A percentile compares a stretch with the other conserved stretches of the same genome.
phyloP scores from a whole-genome alignment of 768 basidiomycete species.

The Infundibulicybe gibba region DNA sequence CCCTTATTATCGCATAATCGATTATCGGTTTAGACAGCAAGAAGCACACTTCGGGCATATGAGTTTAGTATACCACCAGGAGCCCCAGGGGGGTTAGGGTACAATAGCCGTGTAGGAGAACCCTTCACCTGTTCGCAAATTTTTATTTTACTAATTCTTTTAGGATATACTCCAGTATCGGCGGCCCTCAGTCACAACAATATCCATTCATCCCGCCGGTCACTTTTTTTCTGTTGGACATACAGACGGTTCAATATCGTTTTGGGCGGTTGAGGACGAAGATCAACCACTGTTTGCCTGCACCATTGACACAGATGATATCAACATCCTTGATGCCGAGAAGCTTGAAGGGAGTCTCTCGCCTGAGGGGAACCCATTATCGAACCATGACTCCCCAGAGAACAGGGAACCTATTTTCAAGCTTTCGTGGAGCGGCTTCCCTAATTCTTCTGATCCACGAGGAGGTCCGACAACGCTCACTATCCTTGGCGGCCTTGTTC shows the following conservation, averaged over 20 bases:
- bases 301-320: conserved; percentile 55
- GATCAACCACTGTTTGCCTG: conserved; percentile 72
- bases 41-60: conserved; percentile 54
- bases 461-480: conserved; percentile 72
- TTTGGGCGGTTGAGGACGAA: conserved; percentile 80
- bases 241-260: conserved; percentile 77
- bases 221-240: conserved; percentile 81
- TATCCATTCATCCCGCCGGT: conserved; percentile 71
- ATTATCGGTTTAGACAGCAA: conserved; percentile 34
- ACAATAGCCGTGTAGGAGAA: conserved; percentile 45
- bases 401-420: conserved; percentile 79
- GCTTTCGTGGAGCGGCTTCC: conserved; percentile 78
- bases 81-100: conserved; percentile 75
- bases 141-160: background rate
- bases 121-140: background rate
- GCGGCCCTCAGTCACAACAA: conserved; percentile 61
- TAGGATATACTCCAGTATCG: conserved; percentile 73
- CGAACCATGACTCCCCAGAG: background rate
- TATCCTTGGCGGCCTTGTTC: conserved; percentile 72
- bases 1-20: background rate
- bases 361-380: conserved; percentile 11
- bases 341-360: conserved; percentile 39
- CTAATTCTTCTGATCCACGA: conserved; percentile 59
- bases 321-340: conserved; percentile 49
- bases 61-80: conserved; percentile 75